Base-by-base conservation (phyloP, 2,329 filamentous ascomycete species). In the Mycosphaerella arachidis region DNA sequence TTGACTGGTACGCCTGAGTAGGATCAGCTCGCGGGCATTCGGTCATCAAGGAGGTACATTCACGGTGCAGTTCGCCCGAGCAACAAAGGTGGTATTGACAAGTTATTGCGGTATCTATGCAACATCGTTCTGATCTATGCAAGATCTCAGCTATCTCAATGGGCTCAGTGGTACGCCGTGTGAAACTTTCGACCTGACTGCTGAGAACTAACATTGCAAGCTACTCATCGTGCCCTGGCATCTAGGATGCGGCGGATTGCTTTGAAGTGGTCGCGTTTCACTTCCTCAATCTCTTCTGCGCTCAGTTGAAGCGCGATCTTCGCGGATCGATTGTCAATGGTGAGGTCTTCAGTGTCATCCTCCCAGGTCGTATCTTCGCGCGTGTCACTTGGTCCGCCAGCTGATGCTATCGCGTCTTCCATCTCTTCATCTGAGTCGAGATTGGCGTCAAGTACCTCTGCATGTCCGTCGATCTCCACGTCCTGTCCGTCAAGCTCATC, bases 241-340 rank as follows among this genome's bases (percentile, higher is more conserved):
- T 57, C 57, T 12, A 59, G 18, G 13, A 59, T 48, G 12, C 51
- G 51, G 12, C 53, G 35, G 35, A 59, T 55, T 5, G 40, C 57
- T 40, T 51, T 48, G 57, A 59, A 59, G 18, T 30, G 37, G 8
- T 35, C 37, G 1, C 33, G 45, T 30, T 43, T 12, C 6, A 62
- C 48, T 16, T 43, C 43, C 13, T 60, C 57, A 7, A 62, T 53
- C 29, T 67, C 63, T 2, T 61, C 46, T 35, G 53, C 43, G 13
- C 20, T 63, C 46, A 65, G 20, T 16, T 54, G 51, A 29, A 67
- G 37, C 5, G 58, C 45, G 48, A 67, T 67, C 56, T 67, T 67
- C 12, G 59, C 61, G 1, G 59, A 57, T 13, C 59, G 57, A 43
- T 67, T 67, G 37, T 66, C 64, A 16, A 66, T 45, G n/a, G 40